These are phyloP conservation scores for Naganishia cerealis DNA, from an alignment of 1,284 basidiomycete genomes.

Conservation along the genomic window DNA sequence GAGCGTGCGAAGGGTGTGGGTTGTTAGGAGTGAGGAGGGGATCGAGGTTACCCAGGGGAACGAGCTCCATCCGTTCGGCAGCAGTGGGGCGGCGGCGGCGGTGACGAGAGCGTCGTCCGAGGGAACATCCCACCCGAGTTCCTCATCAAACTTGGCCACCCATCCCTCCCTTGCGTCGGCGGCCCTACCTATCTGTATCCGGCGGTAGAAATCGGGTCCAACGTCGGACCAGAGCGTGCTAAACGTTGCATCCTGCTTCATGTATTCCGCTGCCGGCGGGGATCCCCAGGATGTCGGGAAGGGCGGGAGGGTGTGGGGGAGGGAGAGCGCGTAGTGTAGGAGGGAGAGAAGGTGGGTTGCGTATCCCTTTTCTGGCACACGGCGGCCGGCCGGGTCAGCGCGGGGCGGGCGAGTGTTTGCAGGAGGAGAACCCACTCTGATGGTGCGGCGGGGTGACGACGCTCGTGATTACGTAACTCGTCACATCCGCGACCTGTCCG, in stretches of 20 bases:
- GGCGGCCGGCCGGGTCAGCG: not conserved
- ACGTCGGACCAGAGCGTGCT: constrained; percentile 32
- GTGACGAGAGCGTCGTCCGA: not conserved
- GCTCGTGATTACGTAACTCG: constrained; percentile 24
- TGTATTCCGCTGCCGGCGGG: not conserved
- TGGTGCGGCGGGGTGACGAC: constrained; percentile 16
- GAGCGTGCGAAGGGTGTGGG: not conserved
- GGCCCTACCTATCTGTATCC: constrained; percentile 12
- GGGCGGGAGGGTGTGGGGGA: constrained; percentile 21
- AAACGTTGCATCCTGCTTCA: constrained; percentile 14
- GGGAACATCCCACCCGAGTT: constrained; percentile 14
- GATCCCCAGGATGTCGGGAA: constrained; percentile 20
- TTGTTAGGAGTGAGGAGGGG: not conserved
- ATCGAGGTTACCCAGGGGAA: not conserved
- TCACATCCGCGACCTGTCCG: constrained; percentile 6
- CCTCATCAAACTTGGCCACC: constrained; percentile 16
- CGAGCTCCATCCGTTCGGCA: not conserved
- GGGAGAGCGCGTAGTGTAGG: constrained; percentile 26
- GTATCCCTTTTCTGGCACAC: constrained; percentile 27
- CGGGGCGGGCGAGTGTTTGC: not conserved
- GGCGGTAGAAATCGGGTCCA: constrained; percentile 26
- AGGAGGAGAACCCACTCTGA: constrained; percentile 8
- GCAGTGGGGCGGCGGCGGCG: not conserved
- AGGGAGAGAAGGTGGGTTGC: constrained; percentile 28
- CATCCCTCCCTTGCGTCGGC: constrained; percentile 24